Evolutionary conservation across 768 basidiomycete species (phyloP).

Genomic region (Mycena galericulata): DNA sequence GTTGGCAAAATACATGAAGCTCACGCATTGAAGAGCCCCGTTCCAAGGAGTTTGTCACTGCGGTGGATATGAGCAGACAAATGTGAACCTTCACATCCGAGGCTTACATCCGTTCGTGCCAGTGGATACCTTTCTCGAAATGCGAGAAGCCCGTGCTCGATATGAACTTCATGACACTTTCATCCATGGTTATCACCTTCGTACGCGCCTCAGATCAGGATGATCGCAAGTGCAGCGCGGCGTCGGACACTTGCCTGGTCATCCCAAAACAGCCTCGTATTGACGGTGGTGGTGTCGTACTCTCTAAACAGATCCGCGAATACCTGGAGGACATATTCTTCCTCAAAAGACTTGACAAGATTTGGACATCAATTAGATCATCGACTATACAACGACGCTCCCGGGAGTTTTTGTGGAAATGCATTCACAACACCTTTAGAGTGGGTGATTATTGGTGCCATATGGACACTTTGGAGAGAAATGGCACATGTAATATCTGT

Average conservation of each 20-base stretch:
- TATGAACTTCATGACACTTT: conserved; percentile 55
- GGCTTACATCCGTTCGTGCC: conserved; percentile 56
- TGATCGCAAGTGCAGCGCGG: too few relatives aligned
- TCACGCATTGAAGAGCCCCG: conserved; percentile 61
- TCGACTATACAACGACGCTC: too few relatives aligned
- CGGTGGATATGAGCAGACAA: neutral
- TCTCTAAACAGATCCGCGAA: conserved; percentile 57
- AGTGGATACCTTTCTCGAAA: conserved; percentile 57
- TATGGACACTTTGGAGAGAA: too few relatives aligned
- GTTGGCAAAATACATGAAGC: neutral
- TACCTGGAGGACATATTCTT: conserved; percentile 52
- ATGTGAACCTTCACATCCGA: neutral
- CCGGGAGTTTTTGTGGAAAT: too few relatives aligned
- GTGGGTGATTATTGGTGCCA: too few relatives aligned
- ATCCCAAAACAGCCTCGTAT: conserved; percentile 60
- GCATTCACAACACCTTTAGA: too few relatives aligned
- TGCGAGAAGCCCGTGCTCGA: conserved; percentile 56
- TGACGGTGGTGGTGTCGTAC: conserved; percentile 59
- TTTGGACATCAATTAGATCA: too few relatives aligned
- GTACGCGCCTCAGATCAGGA: neutral
- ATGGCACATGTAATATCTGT: too few relatives aligned
- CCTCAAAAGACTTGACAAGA: too few relatives aligned
- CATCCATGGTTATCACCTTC: conserved; percentile 61
- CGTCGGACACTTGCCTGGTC: conserved; percentile 51
- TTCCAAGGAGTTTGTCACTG: conserved; percentile 52